Conservation (phyloP, 169 alveolate genomes). For the Cytauxzoon felis region DNA sequence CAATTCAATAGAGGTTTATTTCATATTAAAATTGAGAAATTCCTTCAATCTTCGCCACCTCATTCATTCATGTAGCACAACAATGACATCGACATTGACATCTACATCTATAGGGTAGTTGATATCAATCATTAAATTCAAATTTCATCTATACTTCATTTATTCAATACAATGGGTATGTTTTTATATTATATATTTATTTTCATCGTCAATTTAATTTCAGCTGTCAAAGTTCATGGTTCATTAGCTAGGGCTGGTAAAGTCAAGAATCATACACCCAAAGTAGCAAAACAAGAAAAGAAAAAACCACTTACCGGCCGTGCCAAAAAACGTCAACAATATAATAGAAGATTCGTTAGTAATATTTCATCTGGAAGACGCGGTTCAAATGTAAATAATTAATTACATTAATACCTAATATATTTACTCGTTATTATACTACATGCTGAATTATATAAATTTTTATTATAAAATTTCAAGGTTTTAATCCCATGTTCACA, state of each 20-base stretch:
- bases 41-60: too few relatives aligned
- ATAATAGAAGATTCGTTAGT: constrained; percentile 91
- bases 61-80: too few relatives aligned
- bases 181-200: not conserved
- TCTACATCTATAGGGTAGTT: too few relatives aligned
- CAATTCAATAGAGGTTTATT: too few relatives aligned
- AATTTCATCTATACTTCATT: not conserved
- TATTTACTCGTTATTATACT: not conserved
- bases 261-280: constrained; percentile 97
- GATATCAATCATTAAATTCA: not conserved
- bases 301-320: constrained; percentile 94
- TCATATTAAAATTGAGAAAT: too few relatives aligned
- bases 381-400: constrained; percentile 79
- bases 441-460: constrained; percentile 1
- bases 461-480: too few relatives aligned
- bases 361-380: constrained; percentile 74
- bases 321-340: constrained; percentile 96
- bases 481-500: too few relatives aligned
- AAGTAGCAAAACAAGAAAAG: constrained; percentile 93
- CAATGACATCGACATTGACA: too few relatives aligned
- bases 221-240: constrained; percentile 90
- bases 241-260: constrained; percentile 99
- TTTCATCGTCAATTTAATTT: not conserved
- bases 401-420: not conserved
- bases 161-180: constrained; percentile 36